These are phyloP conservation scores for Pyricularia sp. DNA, from an alignment of 2,329 filamentous ascomycete species.

Conservation along the genomic window DNA sequence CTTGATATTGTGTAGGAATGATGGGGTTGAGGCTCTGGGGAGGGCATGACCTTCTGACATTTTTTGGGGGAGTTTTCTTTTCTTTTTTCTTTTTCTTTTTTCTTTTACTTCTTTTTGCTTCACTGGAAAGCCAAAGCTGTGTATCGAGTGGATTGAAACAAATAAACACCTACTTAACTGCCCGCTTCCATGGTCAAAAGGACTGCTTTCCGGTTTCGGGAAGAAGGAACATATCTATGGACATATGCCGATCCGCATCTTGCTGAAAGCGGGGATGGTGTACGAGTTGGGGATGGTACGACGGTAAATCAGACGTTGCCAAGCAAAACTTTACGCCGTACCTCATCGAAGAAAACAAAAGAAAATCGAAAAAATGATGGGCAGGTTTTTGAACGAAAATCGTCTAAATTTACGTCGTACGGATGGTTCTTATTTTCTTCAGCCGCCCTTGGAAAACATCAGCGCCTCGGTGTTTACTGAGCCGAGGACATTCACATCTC, in stretches of 20 bases:
- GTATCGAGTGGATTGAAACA: background rate
- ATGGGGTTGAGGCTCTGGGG: background rate
- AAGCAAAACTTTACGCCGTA: background rate
- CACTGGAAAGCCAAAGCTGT: background rate
- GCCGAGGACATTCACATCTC: too few relatives aligned
- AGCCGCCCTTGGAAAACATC: too few relatives aligned
- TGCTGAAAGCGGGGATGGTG: too few relatives aligned
- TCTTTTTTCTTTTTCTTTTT: too few relatives aligned
- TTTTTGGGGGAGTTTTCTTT: background rate
- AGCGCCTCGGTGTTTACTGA: too few relatives aligned
- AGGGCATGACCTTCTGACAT: background rate
- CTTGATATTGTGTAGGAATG: conserved; percentile 25
- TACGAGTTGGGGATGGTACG: background rate
- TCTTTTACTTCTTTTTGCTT: background rate
- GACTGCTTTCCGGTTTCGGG: too few relatives aligned
- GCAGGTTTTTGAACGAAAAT: too few relatives aligned
- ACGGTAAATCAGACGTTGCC: background rate
- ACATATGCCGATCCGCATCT: background rate
- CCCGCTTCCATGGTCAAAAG: too few relatives aligned
- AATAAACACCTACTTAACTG: background rate
- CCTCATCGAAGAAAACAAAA: background rate
- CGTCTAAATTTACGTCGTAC: too few relatives aligned
- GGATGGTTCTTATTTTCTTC: too few relatives aligned
- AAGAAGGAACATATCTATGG: too few relatives aligned
- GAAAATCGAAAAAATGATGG: too few relatives aligned